Base-by-base conservation (phyloP, 2,329 filamentous ascomycete genomes). In the Nothophaeocryptopus gaeumannii region DNA sequence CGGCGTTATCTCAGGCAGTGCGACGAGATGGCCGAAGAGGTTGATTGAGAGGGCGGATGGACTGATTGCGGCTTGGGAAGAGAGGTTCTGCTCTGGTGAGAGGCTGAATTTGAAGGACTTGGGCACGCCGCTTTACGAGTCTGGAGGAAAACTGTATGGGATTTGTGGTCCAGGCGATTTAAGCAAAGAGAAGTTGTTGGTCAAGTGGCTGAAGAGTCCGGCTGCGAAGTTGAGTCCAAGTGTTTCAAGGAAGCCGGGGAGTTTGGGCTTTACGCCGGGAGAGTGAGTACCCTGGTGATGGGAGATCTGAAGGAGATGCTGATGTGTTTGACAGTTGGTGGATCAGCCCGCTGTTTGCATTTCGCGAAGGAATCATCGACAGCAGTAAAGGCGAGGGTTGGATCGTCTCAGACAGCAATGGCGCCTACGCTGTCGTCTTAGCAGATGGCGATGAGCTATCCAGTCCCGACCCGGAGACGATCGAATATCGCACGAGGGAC, bases 361-460 rank as follows among this genome's bases (percentile, higher is more conserved):
- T 72, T 37, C 68, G 71, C 30, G 74, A 69, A 39, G 74, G 75
- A 36, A 76, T 78, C 39, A 74, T 77, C 50, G 72, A 76, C 47
- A 62, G 67, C 29, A 64, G 65, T 13, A 65, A 67, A n/a, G 61
- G 67, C 1, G 63, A 71, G 12, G 73, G 73, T 11, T 69, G 74
- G 3, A 72, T 75, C 26, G 70, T 70, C 7, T 67, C 63, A 20
- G 71, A 76, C 53, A 62, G 64, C 13, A 44, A 67, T 16, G 71
- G 70, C 5, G 74, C 72, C 5, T 78, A 77, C 51, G 75, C 75
- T 2, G 47, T 78, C 5, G 57, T 78, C 0, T 58, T 78, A 45
- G 69, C 68, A 5, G 70, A 67, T 7, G 55, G 59, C 2, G 67
- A 70, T 29, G 73, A 77, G 55, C 35, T 73, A 0, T 63, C 67